Base-by-base conservation (phyloP, 2,329 filamentous ascomycete species). In the Ophiocordyceps camponoti-leonardi region DNA sequence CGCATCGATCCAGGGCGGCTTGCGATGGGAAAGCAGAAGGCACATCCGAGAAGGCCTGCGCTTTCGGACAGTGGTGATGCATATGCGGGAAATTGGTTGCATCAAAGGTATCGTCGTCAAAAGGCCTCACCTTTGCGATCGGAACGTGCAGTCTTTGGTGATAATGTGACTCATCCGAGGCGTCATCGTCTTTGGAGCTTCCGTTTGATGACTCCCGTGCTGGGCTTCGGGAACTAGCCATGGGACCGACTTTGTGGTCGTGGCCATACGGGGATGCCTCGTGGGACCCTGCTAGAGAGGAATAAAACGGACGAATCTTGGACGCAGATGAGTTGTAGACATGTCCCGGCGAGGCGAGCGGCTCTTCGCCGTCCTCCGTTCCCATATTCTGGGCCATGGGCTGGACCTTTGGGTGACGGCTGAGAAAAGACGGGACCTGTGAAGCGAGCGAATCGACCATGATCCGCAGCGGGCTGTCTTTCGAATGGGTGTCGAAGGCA, bases 61-160 rank as follows among this genome's bases (percentile, higher is more conserved):
- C 49, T 28, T 49, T 44, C 43, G 50, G 37, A 44, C 42, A 11
- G 44, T 53, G 51, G 43, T 51, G 50, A 45, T 51, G 44, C 6
- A 42, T 43, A 14, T 44, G 39, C 14, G 46, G 49, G 11, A 48
- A 44, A 12, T 42, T 44, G 28, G 44, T 11, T 3, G 35, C 46
- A 19, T 48, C 40, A 37, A 39, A 45, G 19, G 46, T 39, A 8
- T 28, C 13, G 39, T 46, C 30, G 26, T 41, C 18, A 18, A 48
- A 49, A 41, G 49, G 39, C 41, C 20, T 47, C 16, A 20, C 46
- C 30, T 47, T 47, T 14, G 46, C 31, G 28, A 44, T n/a, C 5
- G 44, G 41, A 31, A 46, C 28, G 2, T 19, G 20, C n/a, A 46
- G 5, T 30, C 12, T 7, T 18, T 23, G 14, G 16, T 43, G 46